Conservation (phyloP, 805 yeast species). For the Jamesozyma piceae region DNA sequence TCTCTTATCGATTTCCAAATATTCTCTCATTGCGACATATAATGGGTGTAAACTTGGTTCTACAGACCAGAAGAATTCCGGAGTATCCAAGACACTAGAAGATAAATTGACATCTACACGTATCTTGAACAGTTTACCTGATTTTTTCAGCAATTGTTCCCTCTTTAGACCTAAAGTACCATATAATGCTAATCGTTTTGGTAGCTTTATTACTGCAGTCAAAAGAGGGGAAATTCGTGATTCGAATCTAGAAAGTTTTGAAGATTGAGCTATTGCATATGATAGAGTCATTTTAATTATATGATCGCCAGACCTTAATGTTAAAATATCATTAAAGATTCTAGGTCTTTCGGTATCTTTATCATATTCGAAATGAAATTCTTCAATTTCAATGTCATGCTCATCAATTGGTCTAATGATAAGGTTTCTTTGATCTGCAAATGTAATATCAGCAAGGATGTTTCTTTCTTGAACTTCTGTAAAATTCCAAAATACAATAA, state of each 20-base stretch:
- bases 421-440: conserved; percentile 42
- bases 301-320: conserved; percentile 84
- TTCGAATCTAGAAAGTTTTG: conserved; percentile 84
- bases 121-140: conserved; percentile 81
- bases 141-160: conserved; percentile 74
- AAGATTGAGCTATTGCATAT: conserved; percentile 94
- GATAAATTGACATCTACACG: conserved; percentile 89
- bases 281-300: conserved; percentile 86
- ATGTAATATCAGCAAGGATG: conserved; percentile 77
- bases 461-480: conserved; percentile 88
- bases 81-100: conserved; percentile 86
- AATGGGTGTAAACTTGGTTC: conserved; percentile 94
- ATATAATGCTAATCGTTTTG: conserved; percentile 80
- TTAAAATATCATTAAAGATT: conserved; percentile 89
- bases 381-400: conserved; percentile 89
- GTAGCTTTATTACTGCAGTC: conserved; percentile 78
- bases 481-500: conserved; percentile 97
- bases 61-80: conserved; percentile 90
- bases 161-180: conserved; percentile 81
- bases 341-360: conserved; percentile 53
- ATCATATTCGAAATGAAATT: conserved; percentile 42
- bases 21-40: conserved; percentile 81
- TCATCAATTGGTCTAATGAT: conserved; percentile 70
- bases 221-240: conserved; percentile 79
- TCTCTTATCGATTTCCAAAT: conserved; percentile 88